Percentiles rank a stretch among this genome's conserved stretches.
phyloP scores from a whole-genome alignment of 306 rosid species.

The Ormosia semicastrata region DNA sequence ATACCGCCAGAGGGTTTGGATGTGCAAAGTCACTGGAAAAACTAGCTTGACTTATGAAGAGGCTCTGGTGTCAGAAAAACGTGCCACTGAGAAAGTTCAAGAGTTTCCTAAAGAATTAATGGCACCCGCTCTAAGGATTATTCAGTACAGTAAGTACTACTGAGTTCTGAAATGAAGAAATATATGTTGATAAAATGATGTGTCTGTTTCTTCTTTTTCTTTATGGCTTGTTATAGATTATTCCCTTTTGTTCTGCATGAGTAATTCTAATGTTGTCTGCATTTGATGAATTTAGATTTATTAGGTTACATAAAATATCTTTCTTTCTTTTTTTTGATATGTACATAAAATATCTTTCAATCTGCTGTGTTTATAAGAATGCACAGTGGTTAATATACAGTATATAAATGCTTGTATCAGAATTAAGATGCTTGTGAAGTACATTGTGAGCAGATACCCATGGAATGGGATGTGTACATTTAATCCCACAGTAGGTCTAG shows the following conservation, averaged over 20 bases:
- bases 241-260: conserved; percentile 6
- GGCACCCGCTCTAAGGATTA: conserved; percentile 64
- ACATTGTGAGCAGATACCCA: neutral
- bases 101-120: conserved; percentile 76
- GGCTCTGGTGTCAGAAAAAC: conserved; percentile 63
- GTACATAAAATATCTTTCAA: neutral
- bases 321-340: neutral
- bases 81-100: conserved; percentile 71
- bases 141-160: conserved; percentile 77
- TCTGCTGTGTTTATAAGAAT: neutral
- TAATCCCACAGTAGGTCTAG: neutral
- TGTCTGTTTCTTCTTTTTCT: neutral
- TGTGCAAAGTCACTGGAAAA: conserved; percentile 80
- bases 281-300: neutral
- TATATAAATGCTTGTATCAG: neutral
- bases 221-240: neutral
- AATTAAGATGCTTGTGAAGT: neutral
- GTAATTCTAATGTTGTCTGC: neutral
- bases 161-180: conserved; percentile 11
- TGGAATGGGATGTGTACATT: neutral
- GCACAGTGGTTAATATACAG: neutral
- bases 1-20: conserved; percentile 86
- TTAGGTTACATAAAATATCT: neutral
- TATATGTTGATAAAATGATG: conserved; percentile 6
- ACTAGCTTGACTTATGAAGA: conserved; percentile 70